These are phyloP conservation scores for Colletotrichum magnum DNA, from an alignment of 2,329 filamentous ascomycete genomes.

Conservation along the genomic window DNA sequence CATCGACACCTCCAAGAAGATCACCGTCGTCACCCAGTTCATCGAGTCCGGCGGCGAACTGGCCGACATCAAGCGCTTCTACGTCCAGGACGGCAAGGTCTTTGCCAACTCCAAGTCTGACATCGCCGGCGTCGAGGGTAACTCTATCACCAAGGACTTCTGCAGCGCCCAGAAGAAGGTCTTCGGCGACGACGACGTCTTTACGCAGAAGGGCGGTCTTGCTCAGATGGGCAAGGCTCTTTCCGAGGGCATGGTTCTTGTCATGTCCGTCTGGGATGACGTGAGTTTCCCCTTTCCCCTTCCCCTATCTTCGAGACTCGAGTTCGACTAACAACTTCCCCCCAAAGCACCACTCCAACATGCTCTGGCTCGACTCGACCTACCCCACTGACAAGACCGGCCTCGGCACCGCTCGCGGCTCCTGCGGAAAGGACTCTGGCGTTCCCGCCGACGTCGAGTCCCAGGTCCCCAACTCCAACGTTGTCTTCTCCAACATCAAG, in stretches of 20 bases:
- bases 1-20: slow-evolving; percentile 70
- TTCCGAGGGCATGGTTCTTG: slow-evolving; percentile 60
- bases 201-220: slow-evolving; percentile 70
- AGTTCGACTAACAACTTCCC: neutral
- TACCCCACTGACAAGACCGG: slow-evolving; percentile 66
- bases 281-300: slow-evolving; percentile 4
- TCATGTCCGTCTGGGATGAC: slow-evolving; percentile 73
- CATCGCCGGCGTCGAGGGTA: slow-evolving; percentile 56
- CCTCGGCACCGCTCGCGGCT: slow-evolving; percentile 67
- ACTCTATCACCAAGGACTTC: slow-evolving; percentile 69
- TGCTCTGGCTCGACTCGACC: slow-evolving; percentile 82
- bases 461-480: slow-evolving; percentile 61
- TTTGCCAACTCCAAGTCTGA: slow-evolving; percentile 67
- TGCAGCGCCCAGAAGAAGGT: slow-evolving; percentile 71
- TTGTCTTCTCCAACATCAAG: slow-evolving; percentile 66
- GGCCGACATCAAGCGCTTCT: slow-evolving; percentile 74
- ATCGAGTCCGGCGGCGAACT: slow-evolving; percentile 64
- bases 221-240: slow-evolving; percentile 66
- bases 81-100: slow-evolving; percentile 73
- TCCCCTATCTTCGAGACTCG: neutral
- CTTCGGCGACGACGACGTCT: slow-evolving; percentile 69
- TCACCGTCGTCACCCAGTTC: slow-evolving; percentile 80
- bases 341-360: slow-evolving; percentile 70
- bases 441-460: slow-evolving; percentile 65
- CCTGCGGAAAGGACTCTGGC: slow-evolving; percentile 66